Base-by-base conservation (phyloP, 129 eudicot genomes). In the Solidago caesia region DNA sequence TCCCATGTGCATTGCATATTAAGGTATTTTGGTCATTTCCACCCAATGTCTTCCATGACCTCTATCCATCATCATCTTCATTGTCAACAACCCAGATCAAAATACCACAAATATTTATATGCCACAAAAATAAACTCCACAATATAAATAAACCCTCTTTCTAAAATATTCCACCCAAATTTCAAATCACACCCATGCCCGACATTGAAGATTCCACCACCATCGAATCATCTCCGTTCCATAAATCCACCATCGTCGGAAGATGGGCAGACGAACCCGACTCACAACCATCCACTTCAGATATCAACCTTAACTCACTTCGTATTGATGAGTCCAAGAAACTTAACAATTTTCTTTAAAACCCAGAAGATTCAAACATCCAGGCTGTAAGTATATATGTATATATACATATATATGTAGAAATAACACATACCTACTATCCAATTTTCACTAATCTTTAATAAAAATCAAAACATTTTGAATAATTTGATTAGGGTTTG, bases 281-380 rank as follows among this genome's bases (percentile, higher is more conserved):
- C 39, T 33, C 39, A 33, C 39, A 33, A 14, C 60, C 82, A 14
- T 46, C 82, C 8, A 63, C 80, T 55, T 46, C 84, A 45, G 75
- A 58, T 59, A 70, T 77, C 60, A 44, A 77, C 12, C 73, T 85
- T 8, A 74, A 44, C 27, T 63, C 84, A 46, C 82, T 86, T 46
- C 41, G 79, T 12, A 74, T 86, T 69, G 82, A 77, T 33, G 84
- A 79, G 4, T 68, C 77, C 42, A 80, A 74, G 26, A 79, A 79
- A 47, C 57, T 59, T 53, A 71, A 83, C 68, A 76, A 43, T 8
- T 75, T 80, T 21, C 84, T 86, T n/a, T 85, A 83, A 10, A 92
- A 88, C 72, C 96, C 97, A 0, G 90, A 91, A 2, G 94, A 88
- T 55, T 66, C 89, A 58, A 88, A 74, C 45, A 88, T 90, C 45